Base-by-base conservation (phyloP, 2,329 filamentous ascomycete species). In the Xylaria digitata region DNA sequence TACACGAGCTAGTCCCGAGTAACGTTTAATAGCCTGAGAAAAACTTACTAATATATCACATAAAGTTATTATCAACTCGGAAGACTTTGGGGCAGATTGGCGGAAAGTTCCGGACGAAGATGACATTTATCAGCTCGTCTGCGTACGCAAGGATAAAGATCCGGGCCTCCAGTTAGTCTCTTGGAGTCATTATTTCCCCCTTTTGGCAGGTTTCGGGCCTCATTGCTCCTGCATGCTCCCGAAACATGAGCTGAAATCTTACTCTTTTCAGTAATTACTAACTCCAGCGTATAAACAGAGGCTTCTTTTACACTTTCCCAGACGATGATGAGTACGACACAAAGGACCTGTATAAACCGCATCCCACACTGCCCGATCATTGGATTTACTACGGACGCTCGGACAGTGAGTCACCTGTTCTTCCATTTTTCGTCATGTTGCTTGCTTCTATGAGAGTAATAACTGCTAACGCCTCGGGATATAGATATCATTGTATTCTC, bases 401-500 rank as follows among this genome's bases (percentile, higher is more conserved):
- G 0, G 84, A 86, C 65, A 81, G 70, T 72, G 48, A 72, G 70
- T 67, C 2, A 30, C 23, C 37, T 11, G 9, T 32, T 30, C 32
- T 15, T 48, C 46, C 46, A 26, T 45, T 23, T 40, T 32, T 2
- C 5, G 53, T 37, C 7, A 7, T 8, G 13, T 5, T 26, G 11
- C 34, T 26, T 6, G 43, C 3, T 21, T 11, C 9, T 17, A 2
- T 4, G 1, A 13, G 34, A 17, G 6, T 13, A 40, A 6, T 37
- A 1, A 34, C 40, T 55, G 43, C 63, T 66, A 49, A 66, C 11
- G 5, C 4, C 48, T 45, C 3, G 13, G 13, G 21, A 23, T 32
- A 23, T 15, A 72, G 70, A 83, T 66, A 75, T 86, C 50, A 81
- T 86, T 17, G 83, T 86, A 15, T 80, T 86, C 42, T 81, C 80